Conservation (phyloP, 306 rosid genomes). For the Casuarina glauca region DNA sequence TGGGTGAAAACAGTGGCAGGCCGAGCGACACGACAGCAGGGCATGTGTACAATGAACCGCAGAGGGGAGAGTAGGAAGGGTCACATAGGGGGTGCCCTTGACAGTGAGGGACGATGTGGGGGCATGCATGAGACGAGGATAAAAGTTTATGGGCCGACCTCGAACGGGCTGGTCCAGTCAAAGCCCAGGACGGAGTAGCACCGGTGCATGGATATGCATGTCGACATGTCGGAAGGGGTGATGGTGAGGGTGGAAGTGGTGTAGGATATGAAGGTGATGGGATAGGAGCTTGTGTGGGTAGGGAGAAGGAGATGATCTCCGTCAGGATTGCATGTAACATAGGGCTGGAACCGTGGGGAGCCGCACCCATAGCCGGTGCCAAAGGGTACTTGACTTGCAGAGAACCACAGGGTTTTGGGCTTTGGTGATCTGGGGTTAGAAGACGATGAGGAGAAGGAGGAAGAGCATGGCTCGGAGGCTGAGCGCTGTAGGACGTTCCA, state of each 20-base stretch:
- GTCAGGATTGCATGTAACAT: slow-evolving; percentile 39
- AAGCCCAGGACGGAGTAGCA: slow-evolving; percentile 46
- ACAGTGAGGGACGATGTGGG: slow-evolving; percentile 38
- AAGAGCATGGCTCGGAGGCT: neutral
- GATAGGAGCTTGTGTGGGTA: slow-evolving; percentile 62
- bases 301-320: slow-evolving; percentile 42
- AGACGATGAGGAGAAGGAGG: slow-evolving; percentile 7
- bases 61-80: slow-evolving; percentile 47
- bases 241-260: slow-evolving; percentile 50
- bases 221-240: slow-evolving; percentile 57
- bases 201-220: slow-evolving; percentile 55
- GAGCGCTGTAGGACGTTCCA: slow-evolving; percentile 18
- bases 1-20: slow-evolving; percentile 51
- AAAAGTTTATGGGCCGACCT: slow-evolving; percentile 56
- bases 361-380: slow-evolving; percentile 71
- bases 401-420: slow-evolving; percentile 42
- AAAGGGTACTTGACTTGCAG: slow-evolving; percentile 48
- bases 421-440: neutral
- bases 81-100: slow-evolving; percentile 39
- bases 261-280: slow-evolving; percentile 58
- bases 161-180: slow-evolving; percentile 64
- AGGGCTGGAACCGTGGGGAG: slow-evolving; percentile 56
- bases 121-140: slow-evolving; percentile 58
- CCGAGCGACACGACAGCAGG: slow-evolving; percentile 48
- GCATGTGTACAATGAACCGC: slow-evolving; percentile 62